Evolutionary conservation across 371 early-diverging fungal species (phyloP).

Genomic region (Mucor saturninus): DNA sequence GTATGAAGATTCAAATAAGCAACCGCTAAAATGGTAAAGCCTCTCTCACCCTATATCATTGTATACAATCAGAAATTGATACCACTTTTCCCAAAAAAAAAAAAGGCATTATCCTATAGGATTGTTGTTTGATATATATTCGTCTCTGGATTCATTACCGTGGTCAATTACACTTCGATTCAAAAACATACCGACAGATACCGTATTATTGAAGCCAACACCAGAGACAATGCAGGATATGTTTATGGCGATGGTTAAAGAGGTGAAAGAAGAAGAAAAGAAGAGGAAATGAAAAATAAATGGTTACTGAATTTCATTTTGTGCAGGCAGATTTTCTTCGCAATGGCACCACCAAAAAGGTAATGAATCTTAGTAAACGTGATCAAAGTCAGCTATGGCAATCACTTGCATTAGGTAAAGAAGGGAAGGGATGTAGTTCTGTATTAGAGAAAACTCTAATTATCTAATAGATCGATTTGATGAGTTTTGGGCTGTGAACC

Average conservation of each 20-base stretch:
- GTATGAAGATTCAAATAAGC: constrained; percentile 62
- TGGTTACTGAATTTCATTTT: neutral
- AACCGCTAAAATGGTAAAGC: constrained; percentile 73
- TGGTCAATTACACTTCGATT: constrained; percentile 72
- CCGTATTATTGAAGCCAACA: constrained; percentile 57
- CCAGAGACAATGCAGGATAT: constrained; percentile 65
- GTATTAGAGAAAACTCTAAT: neutral
- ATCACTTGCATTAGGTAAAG: constrained; percentile 57
- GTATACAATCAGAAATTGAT: neutral
- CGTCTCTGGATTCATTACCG: constrained; percentile 43
- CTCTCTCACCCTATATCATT: neutral
- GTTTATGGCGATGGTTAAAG: constrained; percentile 83
- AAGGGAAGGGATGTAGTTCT: neutral
- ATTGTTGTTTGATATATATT: constrained; percentile 66
- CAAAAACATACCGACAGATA: constrained; percentile 62
- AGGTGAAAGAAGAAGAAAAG: constrained; percentile 42
- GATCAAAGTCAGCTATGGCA: constrained; percentile 78
- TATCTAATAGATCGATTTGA: constrained; percentile 53
- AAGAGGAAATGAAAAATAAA: too few relatives aligned
- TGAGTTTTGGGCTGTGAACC: constrained; percentile 69
- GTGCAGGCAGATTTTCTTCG: constrained; percentile 74
- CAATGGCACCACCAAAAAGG: constrained; percentile 69
- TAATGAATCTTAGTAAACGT: constrained; percentile 76
- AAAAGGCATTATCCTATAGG: constrained; percentile 82
- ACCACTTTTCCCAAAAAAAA: neutral